These are phyloP conservation scores for Pholiota adiposa DNA, from an alignment of 1,284 basidiomycete genomes.

Conservation along the genomic window DNA sequence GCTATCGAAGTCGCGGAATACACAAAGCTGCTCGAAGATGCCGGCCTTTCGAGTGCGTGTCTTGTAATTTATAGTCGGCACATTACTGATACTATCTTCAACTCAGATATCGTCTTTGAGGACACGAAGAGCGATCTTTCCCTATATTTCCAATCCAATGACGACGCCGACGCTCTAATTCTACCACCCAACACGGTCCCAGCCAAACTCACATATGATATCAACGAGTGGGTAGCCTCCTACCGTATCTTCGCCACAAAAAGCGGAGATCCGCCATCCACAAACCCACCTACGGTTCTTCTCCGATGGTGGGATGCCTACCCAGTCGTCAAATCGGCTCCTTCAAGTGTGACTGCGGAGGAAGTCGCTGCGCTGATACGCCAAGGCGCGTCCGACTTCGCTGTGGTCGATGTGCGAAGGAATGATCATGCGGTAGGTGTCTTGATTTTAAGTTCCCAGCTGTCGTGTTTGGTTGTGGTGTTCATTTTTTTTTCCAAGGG, in stretches of 20 bases:
- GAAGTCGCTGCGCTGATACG: constrained; percentile 35
- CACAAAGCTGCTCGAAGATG: constrained; percentile 35
- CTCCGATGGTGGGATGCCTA: constrained; percentile 54
- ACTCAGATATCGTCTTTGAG: constrained; percentile 42
- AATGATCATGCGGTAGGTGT: constrained; percentile 39
- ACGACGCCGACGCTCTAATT: constrained; percentile 5
- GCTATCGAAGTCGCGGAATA: constrained; percentile 44
- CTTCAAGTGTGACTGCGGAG: constrained; percentile 31
- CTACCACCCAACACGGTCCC: neutral
- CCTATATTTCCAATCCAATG: constrained; percentile 30
- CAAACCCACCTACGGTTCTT: constrained; percentile 28
- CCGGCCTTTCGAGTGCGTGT: constrained; percentile 45
- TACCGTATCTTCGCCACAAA: constrained; percentile 52
- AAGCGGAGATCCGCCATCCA: neutral
- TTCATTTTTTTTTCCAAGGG: constrained; percentile 30
- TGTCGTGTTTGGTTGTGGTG: neutral
- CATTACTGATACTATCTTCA: neutral
- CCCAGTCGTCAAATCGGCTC: constrained; percentile 37
- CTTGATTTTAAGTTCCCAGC: neutral
- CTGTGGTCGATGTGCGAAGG: constrained; percentile 41
- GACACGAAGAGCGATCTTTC: constrained; percentile 46
- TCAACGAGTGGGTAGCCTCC: constrained; percentile 47
- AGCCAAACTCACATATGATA: constrained; percentile 32
- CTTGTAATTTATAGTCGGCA: neutral
- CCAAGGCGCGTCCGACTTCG: constrained; percentile 23